Percentiles rank a stretch among this genome's conserved stretches.
Conservation (phyloP, 2,329 filamentous ascomycete genomes). For the Penicillium carneum region DNA sequence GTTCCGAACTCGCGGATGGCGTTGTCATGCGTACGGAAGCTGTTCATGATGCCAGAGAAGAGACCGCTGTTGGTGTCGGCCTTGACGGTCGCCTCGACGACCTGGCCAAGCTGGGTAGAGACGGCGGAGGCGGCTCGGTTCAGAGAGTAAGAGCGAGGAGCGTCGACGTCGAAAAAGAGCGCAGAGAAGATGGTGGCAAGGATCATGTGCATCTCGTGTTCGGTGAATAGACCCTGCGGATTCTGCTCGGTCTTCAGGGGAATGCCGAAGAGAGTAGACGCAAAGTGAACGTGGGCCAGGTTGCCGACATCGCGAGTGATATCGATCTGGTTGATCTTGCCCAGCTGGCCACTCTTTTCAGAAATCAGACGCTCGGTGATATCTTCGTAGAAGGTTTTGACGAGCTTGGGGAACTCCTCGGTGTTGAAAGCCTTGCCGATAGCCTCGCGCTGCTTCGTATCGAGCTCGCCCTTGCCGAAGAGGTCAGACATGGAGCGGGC, state of each 20-base stretch:
- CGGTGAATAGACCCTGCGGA: slow-evolving; percentile 61
- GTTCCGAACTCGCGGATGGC: slow-evolving; percentile 69
- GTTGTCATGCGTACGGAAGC: slow-evolving; percentile 60
- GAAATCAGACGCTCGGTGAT: slow-evolving; percentile 68
- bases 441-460: slow-evolving; percentile 60
- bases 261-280: slow-evolving; percentile 62
- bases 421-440: slow-evolving; percentile 67
- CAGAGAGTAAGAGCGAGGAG: slow-evolving; percentile 70
- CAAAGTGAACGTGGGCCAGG: slow-evolving; percentile 63
- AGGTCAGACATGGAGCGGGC: slow-evolving; percentile 68
- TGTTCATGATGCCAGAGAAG: slow-evolving; percentile 61
- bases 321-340: slow-evolving; percentile 71
- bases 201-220: slow-evolving; percentile 65
- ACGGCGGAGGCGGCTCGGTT: slow-evolving; percentile 65
- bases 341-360: slow-evolving; percentile 70
- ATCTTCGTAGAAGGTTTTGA: slow-evolving; percentile 72
- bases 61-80: slow-evolving; percentile 63
- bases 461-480: slow-evolving; percentile 64
- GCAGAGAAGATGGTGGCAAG: slow-evolving; percentile 70
- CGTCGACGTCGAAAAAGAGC: slow-evolving; percentile 72
- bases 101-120: slow-evolving; percentile 64
- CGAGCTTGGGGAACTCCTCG: slow-evolving; percentile 66
- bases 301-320: slow-evolving; percentile 68
- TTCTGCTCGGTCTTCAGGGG: slow-evolving; percentile 62
- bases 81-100: slow-evolving; percentile 72